phyloP scores from a whole-genome alignment of 2,329 filamentous ascomycete species.

The Elsinoe fawcettii region DNA sequence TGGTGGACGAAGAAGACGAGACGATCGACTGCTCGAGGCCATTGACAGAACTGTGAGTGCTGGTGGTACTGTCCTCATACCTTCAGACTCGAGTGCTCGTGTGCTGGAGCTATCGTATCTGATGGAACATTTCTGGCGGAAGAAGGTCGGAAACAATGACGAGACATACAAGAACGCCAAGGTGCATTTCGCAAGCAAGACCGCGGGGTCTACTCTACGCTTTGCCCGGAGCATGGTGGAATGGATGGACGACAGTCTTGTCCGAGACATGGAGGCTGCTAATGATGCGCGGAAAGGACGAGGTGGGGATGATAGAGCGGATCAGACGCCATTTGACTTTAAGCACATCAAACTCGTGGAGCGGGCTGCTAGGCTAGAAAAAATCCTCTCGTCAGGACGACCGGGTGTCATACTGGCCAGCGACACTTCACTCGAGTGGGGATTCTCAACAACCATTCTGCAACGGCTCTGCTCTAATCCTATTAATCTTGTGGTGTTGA shows the following conservation, averaged over 20 bases:
- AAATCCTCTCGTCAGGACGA: conserved; percentile 48
- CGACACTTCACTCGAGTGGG: conserved; percentile 87
- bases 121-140: conserved; percentile 83
- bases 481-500: conserved; percentile 79
- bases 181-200: conserved; percentile 78
- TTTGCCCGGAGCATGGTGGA: conserved; percentile 94
- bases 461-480: conserved; percentile 65
- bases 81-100: conserved; percentile 89
- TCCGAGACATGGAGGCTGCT: conserved; percentile 57
- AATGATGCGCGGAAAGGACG: conserved; percentile 32
- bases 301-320: conserved; percentile 35
- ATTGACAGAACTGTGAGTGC: conserved; percentile 69
- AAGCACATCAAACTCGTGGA: conserved; percentile 77
- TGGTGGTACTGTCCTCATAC: conserved; percentile 86
- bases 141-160: conserved; percentile 30
- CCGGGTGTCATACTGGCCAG: conserved; percentile 80
- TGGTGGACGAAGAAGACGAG: conserved; percentile 64
- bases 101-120: conserved; percentile 88
- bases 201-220: conserved; percentile 78
- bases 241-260: conserved; percentile 97
- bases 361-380: conserved; percentile 69
- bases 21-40: conserved; percentile 76
- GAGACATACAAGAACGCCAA: conserved; percentile 45
- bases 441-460: conserved; percentile 77
- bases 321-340: conserved; percentile 78